Percentiles rank a stretch among this genome's conserved stretches.
Conservation (phyloP, 2,329 filamentous ascomycete genomes). For the Botrytis fragariae region DNA sequence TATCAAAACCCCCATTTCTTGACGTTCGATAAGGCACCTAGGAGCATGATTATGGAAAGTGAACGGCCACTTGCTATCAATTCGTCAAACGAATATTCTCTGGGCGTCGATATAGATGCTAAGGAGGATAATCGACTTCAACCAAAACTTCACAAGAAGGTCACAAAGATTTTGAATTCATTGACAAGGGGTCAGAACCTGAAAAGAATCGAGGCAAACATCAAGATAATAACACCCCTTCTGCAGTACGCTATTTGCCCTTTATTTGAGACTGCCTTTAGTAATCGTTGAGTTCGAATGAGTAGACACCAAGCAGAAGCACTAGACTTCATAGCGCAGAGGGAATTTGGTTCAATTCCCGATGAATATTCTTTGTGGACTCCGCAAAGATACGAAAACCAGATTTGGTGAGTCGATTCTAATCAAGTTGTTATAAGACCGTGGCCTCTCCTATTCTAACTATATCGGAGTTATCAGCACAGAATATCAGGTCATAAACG, state of each 20-base stretch:
- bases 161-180: background rate
- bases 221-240: background rate
- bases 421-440: too few species aligned
- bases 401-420: conserved; percentile 25
- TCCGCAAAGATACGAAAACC: conserved; percentile 27
- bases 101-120: background rate
- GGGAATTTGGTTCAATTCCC: conserved; percentile 41
- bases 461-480: conserved; percentile 61
- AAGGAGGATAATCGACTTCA: background rate
- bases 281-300: background rate
- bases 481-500: conserved; percentile 71
- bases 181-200: background rate
- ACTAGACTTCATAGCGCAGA: conserved; percentile 41
- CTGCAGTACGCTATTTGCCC: background rate
- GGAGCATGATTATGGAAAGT: background rate
- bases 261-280: background rate
- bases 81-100: background rate
- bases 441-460: background rate
- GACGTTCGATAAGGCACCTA: background rate
- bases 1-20: background rate
- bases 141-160: background rate
- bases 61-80: too few species aligned
- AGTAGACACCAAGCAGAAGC: conserved; percentile 43
- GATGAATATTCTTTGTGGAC: conserved; percentile 39
- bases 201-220: background rate